Base-by-base conservation (phyloP, 257 asterid species). In the Solanum chiquidenum region DNA sequence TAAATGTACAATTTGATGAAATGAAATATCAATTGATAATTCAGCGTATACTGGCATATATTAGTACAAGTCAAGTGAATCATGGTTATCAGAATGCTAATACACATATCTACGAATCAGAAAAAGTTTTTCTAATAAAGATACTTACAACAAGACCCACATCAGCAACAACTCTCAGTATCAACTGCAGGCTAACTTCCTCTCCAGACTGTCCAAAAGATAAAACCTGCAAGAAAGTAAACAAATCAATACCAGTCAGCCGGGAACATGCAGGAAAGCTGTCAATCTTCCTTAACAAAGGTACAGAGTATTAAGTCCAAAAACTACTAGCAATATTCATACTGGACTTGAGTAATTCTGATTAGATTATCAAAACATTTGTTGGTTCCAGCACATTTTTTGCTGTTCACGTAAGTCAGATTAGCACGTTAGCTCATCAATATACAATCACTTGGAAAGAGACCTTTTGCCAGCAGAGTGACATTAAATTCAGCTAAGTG, bases 91-190 rank as follows among this genome's bases (percentile, higher is more conserved):
- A 62, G 38, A 85, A 27, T 66, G 33, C 12, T 9, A 38, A 68
- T 68, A 14, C 44, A 68, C 40, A 86, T 44, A 71, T 73, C 37
- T 21, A 20, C n/a, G 23, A 73, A 86, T 44, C n/a, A 27, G 27
- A 73, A 73, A 72, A 46, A 3, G 37, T 31, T 68, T 46, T 5
- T 84, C 44, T 85, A 87, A 42, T 46, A 85, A 71, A 5, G 87
- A 49, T 89, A 92, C 99, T 93, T 90, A 97, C 99, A 87, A 95
- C 94, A 86, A 97, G 97, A 84, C 99, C 99, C 93, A 95, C 98
- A 91, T 97, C 99, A 85, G 99, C 99, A 14, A 97, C 99, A 42
- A 97, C 98, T 90, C 99, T 91, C 77, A 97, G 94, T 88, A 97
- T 95, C 91, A 97, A 89, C 91, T 97, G 98, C 93, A 97, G 94